Conservation (phyloP, 306 rosid species). For the Prunus davidiana region DNA sequence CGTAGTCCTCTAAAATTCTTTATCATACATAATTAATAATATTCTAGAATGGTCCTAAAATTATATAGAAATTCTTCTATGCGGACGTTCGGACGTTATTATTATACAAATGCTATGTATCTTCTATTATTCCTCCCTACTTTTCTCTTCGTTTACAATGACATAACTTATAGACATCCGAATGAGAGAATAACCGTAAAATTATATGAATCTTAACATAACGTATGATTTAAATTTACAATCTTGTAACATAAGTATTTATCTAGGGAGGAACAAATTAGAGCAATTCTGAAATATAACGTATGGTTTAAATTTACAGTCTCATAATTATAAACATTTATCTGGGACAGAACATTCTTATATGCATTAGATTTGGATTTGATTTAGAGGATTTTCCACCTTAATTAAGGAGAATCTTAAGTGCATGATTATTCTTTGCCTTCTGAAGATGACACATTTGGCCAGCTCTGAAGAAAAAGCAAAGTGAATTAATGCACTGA, state of each 20-base stretch:
- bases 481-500: not conserved
- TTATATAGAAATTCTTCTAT: too few species aligned
- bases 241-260: too few species aligned
- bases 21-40: too few species aligned
- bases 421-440: not conserved
- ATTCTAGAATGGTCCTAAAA: too few species aligned
- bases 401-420: not conserved
- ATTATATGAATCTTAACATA: too few species aligned
- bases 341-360: too few species aligned
- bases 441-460: not conserved
- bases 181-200: too few species aligned
- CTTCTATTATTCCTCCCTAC: rapidly evolving
- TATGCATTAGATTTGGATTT: not conserved
- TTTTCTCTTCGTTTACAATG: rapidly evolving
- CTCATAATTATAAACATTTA: not conserved
- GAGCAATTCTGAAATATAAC: not conserved
- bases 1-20: too few species aligned
- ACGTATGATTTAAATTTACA: too few species aligned
- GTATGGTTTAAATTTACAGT: not conserved
- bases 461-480: not conserved
- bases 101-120: rapidly evolving
- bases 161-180: rapidly evolving
- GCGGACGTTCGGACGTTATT: too few species aligned
- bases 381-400: not conserved
- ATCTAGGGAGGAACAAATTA: not conserved